Evolutionary conservation across 140 eudicot genomes (phyloP), one percentile per base, ranked within the genome.

Genomic region (Oenanthe javanica): DNA sequence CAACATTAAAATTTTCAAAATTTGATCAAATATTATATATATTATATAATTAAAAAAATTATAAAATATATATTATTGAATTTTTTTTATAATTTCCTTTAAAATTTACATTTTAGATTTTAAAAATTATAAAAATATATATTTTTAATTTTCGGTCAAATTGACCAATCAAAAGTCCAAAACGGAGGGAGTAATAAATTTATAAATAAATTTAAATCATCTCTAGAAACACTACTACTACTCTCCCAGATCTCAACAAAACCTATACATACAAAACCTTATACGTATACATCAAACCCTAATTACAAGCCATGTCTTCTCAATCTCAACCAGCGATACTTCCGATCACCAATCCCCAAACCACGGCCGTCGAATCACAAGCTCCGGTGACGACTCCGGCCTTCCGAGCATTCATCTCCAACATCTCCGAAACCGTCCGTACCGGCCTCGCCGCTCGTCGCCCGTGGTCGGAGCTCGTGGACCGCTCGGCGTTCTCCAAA

Each of bases 381-480:
- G 61, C 92, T 4, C 82, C 91, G 0, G 55, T 73, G 18, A 63
- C 90, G 40, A 81, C 92, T 69, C 89, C 96, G 48, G 96, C 98
- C 48, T 80, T 90, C 87, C 96, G 97, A 75, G 82, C 90, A 2
- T 90, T 92, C 88, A 52, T 90, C 86, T 74, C 84, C 85, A 80
- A 86, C 86, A 77, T 92, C 80, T 70, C 84, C 76, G 89, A 84
- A n/a, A 93, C 82, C 63, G 90, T 89, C 83, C 91, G 90, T 80
- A 77, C 79, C 76, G 95, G 96, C 50, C 88, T 94, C 72, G 83
- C 98, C 72, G 81, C 80, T 48, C 94, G 97, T 88, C 98, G 98
- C 21, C 98, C 98, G 6, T 94, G 98, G 98, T 55, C 90, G 13
- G 98, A 94, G 83, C 90, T 94, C 51, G 83, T 85, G 11, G 98